Base-by-base conservation (phyloP, 2,329 filamentous ascomycete genomes). In the Plectosphaerella cucumerina region DNA sequence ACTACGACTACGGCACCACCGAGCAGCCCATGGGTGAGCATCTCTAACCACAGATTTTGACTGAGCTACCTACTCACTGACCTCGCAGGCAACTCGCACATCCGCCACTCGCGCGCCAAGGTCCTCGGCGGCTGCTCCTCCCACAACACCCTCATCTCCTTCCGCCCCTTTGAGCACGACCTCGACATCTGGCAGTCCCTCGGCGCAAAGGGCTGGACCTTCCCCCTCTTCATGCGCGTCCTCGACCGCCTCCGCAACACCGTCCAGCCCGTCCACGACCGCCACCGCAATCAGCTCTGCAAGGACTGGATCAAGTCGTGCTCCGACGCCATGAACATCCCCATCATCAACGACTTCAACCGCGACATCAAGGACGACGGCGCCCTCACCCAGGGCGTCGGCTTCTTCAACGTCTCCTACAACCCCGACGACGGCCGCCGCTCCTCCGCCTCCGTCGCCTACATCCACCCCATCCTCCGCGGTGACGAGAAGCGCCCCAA, bases 141-240 rank as follows among this genome's bases (percentile, higher is more conserved):
- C 53, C 91, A 96, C 79, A 96, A 96, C 73, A 96, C 91, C 18
- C 78, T 96, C 62, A 96, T 96, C 69, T 94, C 89, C 17, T 96
- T 96, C 81, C 84, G 90, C 22, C 90, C 91, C 8, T 95, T 96
- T 65, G 84, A 91, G 69, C 92, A 95, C 69, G 91, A 96, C 70
- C 82, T 89, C 73, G 80, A 89, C 64, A 80, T 89, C 60, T 96
- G 91, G 91, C 86, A 92, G 62, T 81, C 81, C 31, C 76, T 89
- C 63, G 91, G 91, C 54, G 91, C 87, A 73, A 82, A 81, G 65
- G 90, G 90, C 62, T 96, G 91, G 91, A 84, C 81, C 63, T 96
- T 95, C 72, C 84, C 89, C 65, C 90, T 82, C 54, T 88, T 96
- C 70, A 94, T 84, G 70, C 83, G 89, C 52, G 76, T 91, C 43